Conservation (phyloP, 1,284 basidiomycete species). For the Vanrija sp. region DNA sequence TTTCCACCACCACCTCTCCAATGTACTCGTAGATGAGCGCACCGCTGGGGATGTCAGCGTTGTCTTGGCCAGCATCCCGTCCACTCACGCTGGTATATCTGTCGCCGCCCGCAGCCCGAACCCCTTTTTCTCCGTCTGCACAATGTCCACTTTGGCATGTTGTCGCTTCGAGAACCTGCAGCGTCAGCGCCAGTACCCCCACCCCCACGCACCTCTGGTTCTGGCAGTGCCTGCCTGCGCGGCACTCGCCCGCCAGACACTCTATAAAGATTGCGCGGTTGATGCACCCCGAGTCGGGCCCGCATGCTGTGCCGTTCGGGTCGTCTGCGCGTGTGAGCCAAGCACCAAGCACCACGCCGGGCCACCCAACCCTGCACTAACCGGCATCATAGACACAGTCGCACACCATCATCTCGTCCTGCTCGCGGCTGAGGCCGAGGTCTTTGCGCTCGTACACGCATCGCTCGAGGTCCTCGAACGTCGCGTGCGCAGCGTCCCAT, state of each 20-base stretch:
- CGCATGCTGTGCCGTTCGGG: constrained; percentile 70
- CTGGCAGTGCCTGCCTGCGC: constrained; percentile 73
- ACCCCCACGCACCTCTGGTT: constrained; percentile 75
- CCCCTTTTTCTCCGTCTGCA: constrained; percentile 92
- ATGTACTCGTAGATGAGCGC: constrained; percentile 96
- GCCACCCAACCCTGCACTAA: constrained; percentile 52
- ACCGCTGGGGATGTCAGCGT: constrained; percentile 58
- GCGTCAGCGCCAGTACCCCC: constrained; percentile 5
- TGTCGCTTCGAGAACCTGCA: constrained; percentile 76
- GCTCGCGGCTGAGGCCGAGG: constrained; percentile 79
- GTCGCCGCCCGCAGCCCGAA: constrained; percentile 78
- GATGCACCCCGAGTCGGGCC: constrained; percentile 88
- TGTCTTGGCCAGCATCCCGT: background rate
- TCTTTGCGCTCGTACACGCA: constrained; percentile 87
- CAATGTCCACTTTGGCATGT: constrained; percentile 85
- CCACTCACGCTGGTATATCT: constrained; percentile 66
- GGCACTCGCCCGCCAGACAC: constrained; percentile 82
- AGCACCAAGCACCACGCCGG: background rate
- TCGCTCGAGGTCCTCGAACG: constrained; percentile 67
- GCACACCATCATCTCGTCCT: constrained; percentile 87
- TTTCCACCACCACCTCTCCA: constrained; percentile 88
- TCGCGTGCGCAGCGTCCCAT: constrained; percentile 65
- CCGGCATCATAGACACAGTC: constrained; percentile 75
- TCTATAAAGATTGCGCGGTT: constrained; percentile 97
- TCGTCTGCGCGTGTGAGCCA: constrained; percentile 30